These are phyloP conservation scores for Neurospora sp. DNA, from an alignment of 495 filamentous ascomycete genomes.

Conservation along the genomic window DNA sequence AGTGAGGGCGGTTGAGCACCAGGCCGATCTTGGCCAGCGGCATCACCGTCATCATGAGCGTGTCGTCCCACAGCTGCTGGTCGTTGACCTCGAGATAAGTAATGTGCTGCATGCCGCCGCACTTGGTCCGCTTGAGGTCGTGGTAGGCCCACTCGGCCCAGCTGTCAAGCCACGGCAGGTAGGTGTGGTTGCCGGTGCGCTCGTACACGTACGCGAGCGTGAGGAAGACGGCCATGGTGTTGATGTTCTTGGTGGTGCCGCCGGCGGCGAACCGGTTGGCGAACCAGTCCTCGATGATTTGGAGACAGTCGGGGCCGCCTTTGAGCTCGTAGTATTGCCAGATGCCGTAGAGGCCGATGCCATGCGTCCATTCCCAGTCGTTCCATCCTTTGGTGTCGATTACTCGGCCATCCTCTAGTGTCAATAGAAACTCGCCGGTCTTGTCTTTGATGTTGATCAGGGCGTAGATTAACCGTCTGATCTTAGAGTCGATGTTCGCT, in stretches of 20 bases:
- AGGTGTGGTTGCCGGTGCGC: constrained; percentile 48
- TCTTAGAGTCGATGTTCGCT: constrained; percentile 41
- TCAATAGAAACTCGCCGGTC: constrained; percentile 58
- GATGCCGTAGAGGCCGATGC: constrained; percentile 66
- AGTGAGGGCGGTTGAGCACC: constrained; percentile 50
- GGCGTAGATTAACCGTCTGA: constrained; percentile 53
- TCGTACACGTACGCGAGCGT: constrained; percentile 65
- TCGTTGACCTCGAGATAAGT: constrained; percentile 56
- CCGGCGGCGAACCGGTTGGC: constrained; percentile 50
- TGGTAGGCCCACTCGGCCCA: constrained; percentile 74
- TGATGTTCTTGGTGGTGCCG: constrained; percentile 70
- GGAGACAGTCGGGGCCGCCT: constrained; percentile 37
- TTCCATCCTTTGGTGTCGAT: constrained; percentile 74
- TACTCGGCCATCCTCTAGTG: constrained; percentile 54
- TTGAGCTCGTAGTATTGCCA: constrained; percentile 66
- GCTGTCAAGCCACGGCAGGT: constrained; percentile 58
- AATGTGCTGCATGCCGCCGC: constrained; percentile 65
- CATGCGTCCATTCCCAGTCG: constrained; percentile 77
- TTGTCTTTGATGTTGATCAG: constrained; percentile 61
- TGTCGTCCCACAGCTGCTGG: constrained; percentile 68
- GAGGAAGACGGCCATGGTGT: constrained; percentile 65
- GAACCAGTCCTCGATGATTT: constrained; percentile 62
- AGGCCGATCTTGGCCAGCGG: constrained; percentile 67
- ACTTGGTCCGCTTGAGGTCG: constrained; percentile 55
- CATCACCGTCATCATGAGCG: constrained; percentile 72